Conservation (phyloP, 2,329 filamentous ascomycete species). For the Mycosphaerella arachidis region DNA sequence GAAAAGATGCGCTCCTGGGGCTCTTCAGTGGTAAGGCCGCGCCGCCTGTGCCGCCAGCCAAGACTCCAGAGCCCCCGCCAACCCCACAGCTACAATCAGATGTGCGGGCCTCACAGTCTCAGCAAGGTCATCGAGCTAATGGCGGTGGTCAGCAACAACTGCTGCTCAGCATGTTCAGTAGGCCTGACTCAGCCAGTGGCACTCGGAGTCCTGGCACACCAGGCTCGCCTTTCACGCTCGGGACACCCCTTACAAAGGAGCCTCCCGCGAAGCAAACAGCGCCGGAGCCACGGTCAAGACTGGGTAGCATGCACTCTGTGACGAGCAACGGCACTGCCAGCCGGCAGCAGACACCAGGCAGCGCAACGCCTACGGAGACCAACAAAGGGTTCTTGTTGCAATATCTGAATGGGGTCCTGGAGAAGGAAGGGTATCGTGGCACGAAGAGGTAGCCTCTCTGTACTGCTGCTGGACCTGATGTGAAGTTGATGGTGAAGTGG, state of each 20-base stretch:
- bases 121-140: constrained; percentile 3
- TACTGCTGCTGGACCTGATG: not conserved
- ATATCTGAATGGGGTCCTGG: constrained; percentile 35
- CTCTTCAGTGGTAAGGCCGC: constrained; percentile 14
- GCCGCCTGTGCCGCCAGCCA: constrained; percentile 1
- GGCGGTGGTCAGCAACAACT: constrained; percentile 16
- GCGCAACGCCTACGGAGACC: constrained; percentile 30
- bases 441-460: not conserved
- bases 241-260: constrained; percentile 23
- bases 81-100: constrained; percentile 26
- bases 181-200: constrained; percentile 10
- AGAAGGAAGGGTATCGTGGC: constrained; percentile 26
- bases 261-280: constrained; percentile 9
- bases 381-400: constrained; percentile 34
- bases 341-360: constrained; percentile 16
- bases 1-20: constrained; percentile 9
- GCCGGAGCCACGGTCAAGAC: constrained; percentile 16
- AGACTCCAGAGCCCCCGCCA: constrained; percentile 24
- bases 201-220: constrained; percentile 27
- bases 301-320: constrained; percentile 24
- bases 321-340: constrained; percentile 21
- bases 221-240: constrained; percentile 30
- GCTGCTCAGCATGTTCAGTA: constrained; percentile 30
- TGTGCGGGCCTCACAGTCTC: constrained; percentile 10
- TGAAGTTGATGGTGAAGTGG: not conserved